These are phyloP conservation scores for Penicillium argentinense DNA, from an alignment of 495 filamentous ascomycete genomes.

Conservation along the genomic window DNA sequence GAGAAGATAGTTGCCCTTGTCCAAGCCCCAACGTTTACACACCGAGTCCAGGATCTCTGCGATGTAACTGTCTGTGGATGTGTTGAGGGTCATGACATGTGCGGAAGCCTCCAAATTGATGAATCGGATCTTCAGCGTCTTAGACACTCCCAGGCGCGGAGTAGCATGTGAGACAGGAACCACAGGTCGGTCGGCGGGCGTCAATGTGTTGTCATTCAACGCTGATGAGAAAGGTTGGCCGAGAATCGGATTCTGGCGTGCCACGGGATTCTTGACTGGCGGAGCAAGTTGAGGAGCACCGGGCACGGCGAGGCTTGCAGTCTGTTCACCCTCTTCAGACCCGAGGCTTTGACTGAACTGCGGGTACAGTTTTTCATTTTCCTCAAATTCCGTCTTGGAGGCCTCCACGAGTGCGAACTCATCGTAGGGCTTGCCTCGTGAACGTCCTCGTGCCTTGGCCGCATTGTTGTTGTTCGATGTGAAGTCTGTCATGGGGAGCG, in stretches of 20 bases:
- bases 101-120: conserved; percentile 65
- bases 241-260: conserved; percentile 59
- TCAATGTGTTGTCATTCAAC: conserved; percentile 55
- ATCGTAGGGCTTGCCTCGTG: conserved; percentile 82
- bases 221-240: conserved; percentile 49
- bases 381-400: conserved; percentile 69
- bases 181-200: conserved; percentile 63
- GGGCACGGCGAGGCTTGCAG: conserved; percentile 45
- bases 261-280: conserved; percentile 28
- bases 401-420: conserved; percentile 91
- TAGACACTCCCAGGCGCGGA: conserved; percentile 72
- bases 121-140: conserved; percentile 82
- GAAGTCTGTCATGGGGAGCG: conserved; percentile 77
- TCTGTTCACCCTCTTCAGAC: conserved; percentile 38
- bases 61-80: conserved; percentile 91
- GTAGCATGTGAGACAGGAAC: conserved; percentile 58
- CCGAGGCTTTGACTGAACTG: conserved; percentile 60
- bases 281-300: conserved; percentile 29
- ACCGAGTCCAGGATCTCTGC: conserved; percentile 90
- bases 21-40: conserved; percentile 84
- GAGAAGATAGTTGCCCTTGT: conserved; percentile 85
- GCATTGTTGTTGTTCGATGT: conserved; percentile 85
- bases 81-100: conserved; percentile 68
- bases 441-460: conserved; percentile 60
- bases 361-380: conserved; percentile 75